Conservation (phyloP, 108 stramenopile species). For the Aurantiochytrium sp. region DNA sequence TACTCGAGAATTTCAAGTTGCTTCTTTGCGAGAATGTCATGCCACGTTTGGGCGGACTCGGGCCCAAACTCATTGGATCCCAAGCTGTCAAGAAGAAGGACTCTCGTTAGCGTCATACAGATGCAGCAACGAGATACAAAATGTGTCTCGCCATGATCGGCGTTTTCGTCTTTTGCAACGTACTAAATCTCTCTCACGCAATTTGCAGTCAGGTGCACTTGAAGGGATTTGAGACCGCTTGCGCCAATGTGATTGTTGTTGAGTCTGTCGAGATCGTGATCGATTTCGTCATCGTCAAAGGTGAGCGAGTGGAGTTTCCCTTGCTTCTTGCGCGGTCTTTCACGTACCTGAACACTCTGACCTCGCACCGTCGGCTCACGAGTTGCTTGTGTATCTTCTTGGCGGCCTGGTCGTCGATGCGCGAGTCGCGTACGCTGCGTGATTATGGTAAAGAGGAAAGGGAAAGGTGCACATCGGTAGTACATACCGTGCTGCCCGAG, state of each 20-base stretch:
- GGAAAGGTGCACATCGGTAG: not conserved
- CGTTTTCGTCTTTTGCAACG: not conserved
- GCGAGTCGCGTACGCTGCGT: not conserved
- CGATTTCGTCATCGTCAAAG: too few species aligned
- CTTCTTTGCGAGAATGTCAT: not conserved
- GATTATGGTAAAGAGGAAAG: not conserved
- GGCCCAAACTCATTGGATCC: not conserved
- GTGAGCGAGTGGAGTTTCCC: too few species aligned
- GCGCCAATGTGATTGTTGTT: not conserved
- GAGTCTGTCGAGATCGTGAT: not conserved
- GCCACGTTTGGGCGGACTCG: not conserved
- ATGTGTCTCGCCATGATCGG: too few species aligned
- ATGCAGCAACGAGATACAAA: too few species aligned
- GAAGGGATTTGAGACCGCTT: not conserved
- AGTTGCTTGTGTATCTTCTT: not conserved
- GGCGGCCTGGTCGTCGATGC: not conserved
- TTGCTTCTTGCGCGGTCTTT: not conserved
- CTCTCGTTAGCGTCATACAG: too few species aligned
- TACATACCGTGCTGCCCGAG: not conserved
- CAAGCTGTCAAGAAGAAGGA: not conserved
- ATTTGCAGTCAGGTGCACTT: not conserved
- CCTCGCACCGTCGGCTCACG: not conserved
- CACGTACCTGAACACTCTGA: not conserved
- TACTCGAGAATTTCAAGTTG: not conserved
- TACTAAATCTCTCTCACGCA: not conserved